Conservation (phyloP, 306 rosid species). For the Gynostemma pentaphyllum region DNA sequence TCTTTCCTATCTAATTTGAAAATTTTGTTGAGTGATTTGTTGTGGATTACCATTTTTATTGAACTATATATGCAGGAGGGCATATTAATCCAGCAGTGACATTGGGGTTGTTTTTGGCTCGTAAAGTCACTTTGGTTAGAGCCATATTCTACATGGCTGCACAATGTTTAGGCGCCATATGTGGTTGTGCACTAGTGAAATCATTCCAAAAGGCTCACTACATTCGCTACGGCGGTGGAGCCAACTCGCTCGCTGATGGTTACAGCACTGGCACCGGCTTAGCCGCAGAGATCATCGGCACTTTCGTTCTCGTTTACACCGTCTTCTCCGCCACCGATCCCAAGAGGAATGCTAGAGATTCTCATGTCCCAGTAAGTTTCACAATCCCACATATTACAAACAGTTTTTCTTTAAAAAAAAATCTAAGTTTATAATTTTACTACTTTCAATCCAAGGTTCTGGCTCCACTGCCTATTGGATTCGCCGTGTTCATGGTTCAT, state of each 20-base stretch:
- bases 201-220: slow-evolving; percentile 3
- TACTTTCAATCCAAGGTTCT: slow-evolving; percentile 8
- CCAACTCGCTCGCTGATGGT: not conserved
- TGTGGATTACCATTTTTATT: not conserved
- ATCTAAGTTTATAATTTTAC: too few relatives aligned
- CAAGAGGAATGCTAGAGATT: slow-evolving; percentile 20
- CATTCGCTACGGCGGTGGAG: not conserved
- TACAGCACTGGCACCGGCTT: slow-evolving; percentile 20
- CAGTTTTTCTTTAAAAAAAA: too few relatives aligned
- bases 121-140: slow-evolving; percentile 15
- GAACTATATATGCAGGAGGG: slow-evolving; percentile 10
- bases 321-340: slow-evolving; percentile 26
- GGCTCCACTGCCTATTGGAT: slow-evolving; percentile 28
- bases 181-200: slow-evolving; percentile 21
- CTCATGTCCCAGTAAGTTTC: slow-evolving; percentile 16
- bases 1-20: not conserved
- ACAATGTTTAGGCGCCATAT: slow-evolving; percentile 22
- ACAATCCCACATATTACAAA: too few relatives aligned
- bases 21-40: not conserved
- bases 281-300: slow-evolving; percentile 23
- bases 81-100: slow-evolving; percentile 27
- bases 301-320: slow-evolving; percentile 20
- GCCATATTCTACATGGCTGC: slow-evolving; percentile 15
- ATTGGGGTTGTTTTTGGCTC: slow-evolving; percentile 16
- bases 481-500: slow-evolving; percentile 22